Evolutionary conservation across 306 rosid species (phyloP).

Genomic region (Quercus suber): DNA sequence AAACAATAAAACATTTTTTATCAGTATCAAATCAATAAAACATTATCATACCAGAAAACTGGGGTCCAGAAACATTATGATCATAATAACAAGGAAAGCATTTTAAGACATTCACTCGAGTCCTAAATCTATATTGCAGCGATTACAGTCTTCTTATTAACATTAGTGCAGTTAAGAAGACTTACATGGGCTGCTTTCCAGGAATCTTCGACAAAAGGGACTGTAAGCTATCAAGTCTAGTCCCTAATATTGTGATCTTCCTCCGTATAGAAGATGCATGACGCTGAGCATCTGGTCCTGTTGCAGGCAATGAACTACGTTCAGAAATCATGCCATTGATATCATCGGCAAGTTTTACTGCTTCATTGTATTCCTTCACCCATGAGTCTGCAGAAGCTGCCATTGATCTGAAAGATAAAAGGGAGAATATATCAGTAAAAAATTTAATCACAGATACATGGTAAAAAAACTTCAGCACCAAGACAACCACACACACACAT

Average conservation of each 20-base stretch:
- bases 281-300: slow-evolving; percentile 94
- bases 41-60: not conserved
- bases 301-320: slow-evolving; percentile 52
- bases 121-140: not conserved
- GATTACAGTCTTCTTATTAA: not conserved
- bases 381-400: slow-evolving; percentile 89
- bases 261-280: slow-evolving; percentile 91
- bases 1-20: not conserved
- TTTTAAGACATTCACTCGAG: not conserved
- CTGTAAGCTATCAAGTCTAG: slow-evolving; percentile 93
- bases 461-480: not conserved
- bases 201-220: slow-evolving; percentile 73
- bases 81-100: not conserved
- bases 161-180: slow-evolving; percentile 10
- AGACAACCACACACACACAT: not conserved
- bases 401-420: slow-evolving; percentile 51
- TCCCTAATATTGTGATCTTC: slow-evolving; percentile 92
- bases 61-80: not conserved
- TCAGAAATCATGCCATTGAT: slow-evolving; percentile 89
- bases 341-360: slow-evolving; percentile 85
- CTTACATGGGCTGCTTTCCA: slow-evolving; percentile 86
- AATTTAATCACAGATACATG: not conserved
- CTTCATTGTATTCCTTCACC: slow-evolving; percentile 93
- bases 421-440: not conserved
- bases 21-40: no score